Evolutionary conservation across 257 asterid species (phyloP), one percentile per base, ranked within the genome.

Genomic region (Verbena officinalis): DNA sequence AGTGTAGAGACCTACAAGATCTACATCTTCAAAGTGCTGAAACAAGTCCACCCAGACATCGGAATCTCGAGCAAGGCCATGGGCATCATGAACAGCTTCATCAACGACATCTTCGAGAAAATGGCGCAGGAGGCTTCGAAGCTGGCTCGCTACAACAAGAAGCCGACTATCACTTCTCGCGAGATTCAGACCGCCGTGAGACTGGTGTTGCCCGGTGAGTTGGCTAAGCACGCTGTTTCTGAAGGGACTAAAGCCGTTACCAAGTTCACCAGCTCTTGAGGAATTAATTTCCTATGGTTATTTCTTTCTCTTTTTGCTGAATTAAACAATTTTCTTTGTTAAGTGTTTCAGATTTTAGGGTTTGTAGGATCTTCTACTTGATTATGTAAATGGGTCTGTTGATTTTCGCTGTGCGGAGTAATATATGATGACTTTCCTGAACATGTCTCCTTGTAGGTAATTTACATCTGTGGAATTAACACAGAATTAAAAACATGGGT

Each of bases 81-180:
- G 95, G 95, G 95, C 0, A 86, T 86, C 54, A 86, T 86, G 95
- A 86, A 86, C 87, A 86, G 89, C 55, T 86, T 86, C 69, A 86
- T 86, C 75, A 84, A 84, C 48, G 95, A 86, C 13, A 86, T 86
- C 10, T 86, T 86, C 44, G 91, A 86, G 86, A 86, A 86, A 36
- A 45, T 86, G 68, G 95, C 89, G 4, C 91, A 84, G 76, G 95
- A 86, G 57, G 63, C 90, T 9, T 60, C 90, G n/a, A 68, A 81
- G 3, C 86, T 86, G 1, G 88, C 90, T 0, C 46, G 95, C 7
- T 81, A 79, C 75, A 86, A 86, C 66, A 86, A 86, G 82, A 86
- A 86, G 78, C 95, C 95, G 4, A 86, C 95, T 8, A 86, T 86
- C 24, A 86, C 95, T 5, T 83, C 90, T 2, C 77, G 95, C 42